Evolutionary conservation across 345 rosid genomes (phyloP).

Genomic region (Rhodamnia rubescens): DNA sequence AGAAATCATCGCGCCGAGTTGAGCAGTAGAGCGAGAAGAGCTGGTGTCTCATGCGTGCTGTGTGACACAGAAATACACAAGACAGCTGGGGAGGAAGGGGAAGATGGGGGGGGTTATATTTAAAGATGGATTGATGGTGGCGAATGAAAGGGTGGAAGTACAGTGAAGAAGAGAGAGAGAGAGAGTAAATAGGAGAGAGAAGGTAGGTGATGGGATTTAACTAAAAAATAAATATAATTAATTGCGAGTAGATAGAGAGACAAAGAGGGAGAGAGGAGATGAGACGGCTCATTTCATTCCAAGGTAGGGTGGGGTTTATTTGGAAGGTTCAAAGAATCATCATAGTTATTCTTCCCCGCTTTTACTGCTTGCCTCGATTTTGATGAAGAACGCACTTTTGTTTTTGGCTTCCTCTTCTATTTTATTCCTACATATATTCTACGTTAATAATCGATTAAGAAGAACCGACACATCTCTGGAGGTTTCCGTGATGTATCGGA

Average conservation of each 20-base stretch:
- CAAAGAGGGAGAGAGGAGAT: background rate
- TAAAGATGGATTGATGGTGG: background rate
- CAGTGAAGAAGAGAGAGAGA: background rate
- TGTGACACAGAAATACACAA: background rate
- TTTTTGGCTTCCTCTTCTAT: background rate
- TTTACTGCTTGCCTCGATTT: background rate
- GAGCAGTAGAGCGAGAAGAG: background rate
- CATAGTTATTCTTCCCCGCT: background rate
- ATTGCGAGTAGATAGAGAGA: background rate
- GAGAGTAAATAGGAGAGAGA: background rate
- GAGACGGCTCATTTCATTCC: background rate
- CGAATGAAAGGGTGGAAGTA: background rate
- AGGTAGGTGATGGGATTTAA: background rate
- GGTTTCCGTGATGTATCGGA: too few relatives aligned
- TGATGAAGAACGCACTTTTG: background rate
- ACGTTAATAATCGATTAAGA: too few relatives aligned
- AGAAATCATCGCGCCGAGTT: background rate
- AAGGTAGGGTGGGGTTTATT: background rate
- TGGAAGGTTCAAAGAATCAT: background rate
- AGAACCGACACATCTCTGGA: too few relatives aligned
- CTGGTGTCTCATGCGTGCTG: background rate
- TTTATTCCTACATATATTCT: background rate
- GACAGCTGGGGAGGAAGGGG: background rate
- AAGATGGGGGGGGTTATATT: background rate
- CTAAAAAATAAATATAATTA: background rate